Percentiles rank a stretch among this genome's conserved stretches.
Evolutionary conservation across 2,329 filamentous ascomycete species (phyloP).

Genomic region (Exophiala oligosperma): DNA sequence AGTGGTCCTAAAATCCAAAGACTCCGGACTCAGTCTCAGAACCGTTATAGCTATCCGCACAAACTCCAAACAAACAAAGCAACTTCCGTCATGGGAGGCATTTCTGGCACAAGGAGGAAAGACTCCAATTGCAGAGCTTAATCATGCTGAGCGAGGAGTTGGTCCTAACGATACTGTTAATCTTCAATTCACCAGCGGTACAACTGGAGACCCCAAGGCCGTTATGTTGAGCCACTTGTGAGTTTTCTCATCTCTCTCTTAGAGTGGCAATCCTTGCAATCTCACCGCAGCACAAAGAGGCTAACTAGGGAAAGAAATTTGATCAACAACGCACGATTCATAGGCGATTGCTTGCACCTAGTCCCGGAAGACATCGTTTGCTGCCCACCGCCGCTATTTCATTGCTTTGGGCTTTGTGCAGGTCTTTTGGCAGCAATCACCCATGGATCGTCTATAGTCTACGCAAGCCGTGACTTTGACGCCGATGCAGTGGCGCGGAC

Average conservation of each 20-base stretch:
- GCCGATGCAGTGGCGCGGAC: constrained; percentile 65
- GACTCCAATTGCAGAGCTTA: too few species aligned
- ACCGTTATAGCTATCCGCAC: too few species aligned
- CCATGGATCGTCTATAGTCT: constrained; percentile 73
- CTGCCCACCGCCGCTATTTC: constrained; percentile 58
- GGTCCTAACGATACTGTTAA: too few species aligned
- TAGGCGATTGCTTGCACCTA: constrained; percentile 80
- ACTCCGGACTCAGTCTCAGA: too few species aligned
- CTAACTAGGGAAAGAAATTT: constrained; percentile 10
- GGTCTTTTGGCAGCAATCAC: constrained; percentile 95
- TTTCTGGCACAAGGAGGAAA: too few species aligned
- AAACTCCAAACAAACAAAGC: too few species aligned
- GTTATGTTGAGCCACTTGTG: constrained; percentile 80
- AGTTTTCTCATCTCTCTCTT: constrained; percentile 45
- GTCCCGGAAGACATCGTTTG: constrained; percentile 67
- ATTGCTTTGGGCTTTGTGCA: constrained; percentile 84
- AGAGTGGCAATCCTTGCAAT: not conserved
- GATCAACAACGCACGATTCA: constrained; percentile 78
- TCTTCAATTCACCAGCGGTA: constrained; percentile 52
- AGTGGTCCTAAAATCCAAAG: too few species aligned
- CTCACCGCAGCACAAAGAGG: not conserved
- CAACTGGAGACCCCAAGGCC: constrained; percentile 84
- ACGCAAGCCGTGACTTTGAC: constrained; percentile 84
- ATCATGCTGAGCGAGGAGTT: too few species aligned
- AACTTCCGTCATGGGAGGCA: too few species aligned